Conservation (phyloP, 2,329 filamentous ascomycete genomes). For the Botrytis elliptica region DNA sequence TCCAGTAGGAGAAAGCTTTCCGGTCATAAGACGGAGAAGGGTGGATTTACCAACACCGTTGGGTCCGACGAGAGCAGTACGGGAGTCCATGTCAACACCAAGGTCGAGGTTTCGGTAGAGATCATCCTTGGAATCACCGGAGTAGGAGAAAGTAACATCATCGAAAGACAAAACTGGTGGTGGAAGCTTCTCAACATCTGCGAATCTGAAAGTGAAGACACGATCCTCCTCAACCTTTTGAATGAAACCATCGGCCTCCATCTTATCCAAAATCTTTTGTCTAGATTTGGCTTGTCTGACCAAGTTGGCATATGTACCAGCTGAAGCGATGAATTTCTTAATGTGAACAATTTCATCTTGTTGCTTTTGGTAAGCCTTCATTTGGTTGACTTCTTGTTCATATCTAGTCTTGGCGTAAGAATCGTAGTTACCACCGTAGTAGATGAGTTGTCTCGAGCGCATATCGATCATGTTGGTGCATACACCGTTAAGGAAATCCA, state of each 20-base stretch:
- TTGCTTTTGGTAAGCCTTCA: constrained; percentile 98
- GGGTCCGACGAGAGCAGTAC: constrained; percentile 93
- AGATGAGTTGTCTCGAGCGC: constrained; percentile 81
- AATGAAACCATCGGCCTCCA: constrained; percentile 99
- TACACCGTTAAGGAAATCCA: constrained; percentile 99
- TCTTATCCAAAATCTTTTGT: constrained; percentile 99
- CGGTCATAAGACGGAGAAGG: constrained; percentile 92
- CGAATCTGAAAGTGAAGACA: constrained; percentile 97
- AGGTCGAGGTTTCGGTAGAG: constrained; percentile 96
- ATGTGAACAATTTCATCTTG: constrained; percentile 99
- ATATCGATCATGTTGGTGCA: constrained; percentile 99
- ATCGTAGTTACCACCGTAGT: constrained; percentile 99
- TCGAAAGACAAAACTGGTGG: constrained; percentile 96
- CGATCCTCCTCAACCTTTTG: constrained; percentile 81
- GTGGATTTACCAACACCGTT: constrained; percentile 99
- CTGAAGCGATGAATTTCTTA: constrained; percentile 99
- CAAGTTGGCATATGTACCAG: constrained; percentile 99
- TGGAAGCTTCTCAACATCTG: constrained; percentile 98
- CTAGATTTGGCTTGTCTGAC: constrained; percentile 98
- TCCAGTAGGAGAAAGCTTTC: constrained; percentile 80
- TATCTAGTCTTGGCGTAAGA: constrained; percentile 91
- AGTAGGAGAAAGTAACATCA: constrained; percentile 97
- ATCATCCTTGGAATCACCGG: constrained; percentile 82
- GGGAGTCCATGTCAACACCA: constrained; percentile 99
- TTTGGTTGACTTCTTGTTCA: constrained; percentile 97